These are phyloP conservation scores for Blastobotrys arbuscula DNA, from an alignment of 1,139 yeast genomes.

Conservation along the genomic window DNA sequence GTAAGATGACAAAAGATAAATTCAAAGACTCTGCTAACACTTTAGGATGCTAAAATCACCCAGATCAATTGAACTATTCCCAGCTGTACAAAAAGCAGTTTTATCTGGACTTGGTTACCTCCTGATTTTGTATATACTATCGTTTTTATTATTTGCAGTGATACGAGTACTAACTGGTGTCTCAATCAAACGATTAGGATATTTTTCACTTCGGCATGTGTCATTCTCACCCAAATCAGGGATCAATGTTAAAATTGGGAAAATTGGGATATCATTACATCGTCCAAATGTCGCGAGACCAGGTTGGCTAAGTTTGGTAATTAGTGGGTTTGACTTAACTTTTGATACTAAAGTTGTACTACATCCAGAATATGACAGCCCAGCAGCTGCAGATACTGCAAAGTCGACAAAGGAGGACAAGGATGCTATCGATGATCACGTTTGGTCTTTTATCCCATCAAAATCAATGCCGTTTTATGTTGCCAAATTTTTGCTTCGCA, in stretches of 20 bases:
- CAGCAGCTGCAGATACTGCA: background rate
- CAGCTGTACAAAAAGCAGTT: slow-evolving; percentile 20
- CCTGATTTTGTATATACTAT: slow-evolving; percentile 28
- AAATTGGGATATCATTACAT: slow-evolving; percentile 34
- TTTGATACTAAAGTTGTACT: slow-evolving; percentile 29
- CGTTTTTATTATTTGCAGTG: slow-evolving; percentile 37
- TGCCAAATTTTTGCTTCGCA: slow-evolving; percentile 25
- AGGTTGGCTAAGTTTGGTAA: slow-evolving; percentile 32
- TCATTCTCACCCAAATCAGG: slow-evolving; percentile 34
- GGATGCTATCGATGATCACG: slow-evolving; percentile 14
- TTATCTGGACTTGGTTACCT: slow-evolving; percentile 25
- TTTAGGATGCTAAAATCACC: slow-evolving; percentile 5
- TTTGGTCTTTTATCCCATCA: slow-evolving; percentile 26
- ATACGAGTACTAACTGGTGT: slow-evolving; percentile 39
- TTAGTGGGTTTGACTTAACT: slow-evolving; percentile 29
- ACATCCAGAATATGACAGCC: slow-evolving; percentile 17
- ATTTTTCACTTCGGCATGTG: slow-evolving; percentile 36
- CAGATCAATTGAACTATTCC: slow-evolving; percentile 12
- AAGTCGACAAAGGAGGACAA: slow-evolving; percentile 10
- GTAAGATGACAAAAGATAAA: background rate
- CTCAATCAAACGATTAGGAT: slow-evolving; percentile 39
- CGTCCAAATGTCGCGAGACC: slow-evolving; percentile 40
- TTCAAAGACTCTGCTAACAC: background rate
- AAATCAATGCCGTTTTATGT: slow-evolving; percentile 22
- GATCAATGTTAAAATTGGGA: slow-evolving; percentile 32